phyloP scores from a whole-genome alignment of 2,329 filamentous ascomycete genomes.

The Sporothrix sp. region DNA sequence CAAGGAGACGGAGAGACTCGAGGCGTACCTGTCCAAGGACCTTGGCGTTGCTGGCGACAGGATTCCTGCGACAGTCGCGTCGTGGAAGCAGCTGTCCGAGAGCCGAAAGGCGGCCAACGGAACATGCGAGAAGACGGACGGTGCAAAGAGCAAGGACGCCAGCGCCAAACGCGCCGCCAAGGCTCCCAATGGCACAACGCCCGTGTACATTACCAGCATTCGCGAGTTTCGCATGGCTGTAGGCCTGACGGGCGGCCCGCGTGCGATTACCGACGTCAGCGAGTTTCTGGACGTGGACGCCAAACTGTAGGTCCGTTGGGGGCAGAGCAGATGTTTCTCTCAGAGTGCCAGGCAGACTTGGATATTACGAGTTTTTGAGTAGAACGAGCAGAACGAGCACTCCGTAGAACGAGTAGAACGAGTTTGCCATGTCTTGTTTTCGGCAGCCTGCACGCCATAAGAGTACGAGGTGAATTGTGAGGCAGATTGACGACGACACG shows the following conservation, averaged over 20 bases:
- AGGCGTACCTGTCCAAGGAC: conserved; percentile 39
- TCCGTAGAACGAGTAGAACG: too few relatives aligned
- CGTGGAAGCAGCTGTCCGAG: conserved; percentile 26
- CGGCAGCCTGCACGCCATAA: too few relatives aligned
- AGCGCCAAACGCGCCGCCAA: conserved; percentile 27
- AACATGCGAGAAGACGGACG: conserved; percentile 21
- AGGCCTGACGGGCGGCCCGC: conserved; percentile 60
- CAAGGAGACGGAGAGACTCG: conserved; percentile 41
- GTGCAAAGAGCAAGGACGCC: conserved; percentile 27
- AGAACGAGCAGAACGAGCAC: too few relatives aligned
- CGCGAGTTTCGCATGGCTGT: conserved; percentile 70
- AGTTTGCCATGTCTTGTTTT: too few relatives aligned
- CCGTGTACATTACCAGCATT: conserved; percentile 65
- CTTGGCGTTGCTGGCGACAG: conserved; percentile 39
- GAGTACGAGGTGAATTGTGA: too few relatives aligned
- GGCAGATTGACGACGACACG: too few relatives aligned
- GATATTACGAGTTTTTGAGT: too few relatives aligned
- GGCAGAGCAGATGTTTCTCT: too few relatives aligned
- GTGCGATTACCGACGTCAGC: conserved; percentile 62
- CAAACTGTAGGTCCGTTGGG: conserved; percentile 61
- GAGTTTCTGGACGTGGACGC: conserved; percentile 79
- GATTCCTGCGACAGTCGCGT: conserved; percentile 32
- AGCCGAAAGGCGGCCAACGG: conserved; percentile 25
- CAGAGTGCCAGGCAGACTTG: too few relatives aligned
- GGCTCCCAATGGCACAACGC: conserved; percentile 40